These are phyloP conservation scores for Alternaria consortialis DNA, from an alignment of 2,329 filamentous ascomycete genomes.

Conservation along the genomic window DNA sequence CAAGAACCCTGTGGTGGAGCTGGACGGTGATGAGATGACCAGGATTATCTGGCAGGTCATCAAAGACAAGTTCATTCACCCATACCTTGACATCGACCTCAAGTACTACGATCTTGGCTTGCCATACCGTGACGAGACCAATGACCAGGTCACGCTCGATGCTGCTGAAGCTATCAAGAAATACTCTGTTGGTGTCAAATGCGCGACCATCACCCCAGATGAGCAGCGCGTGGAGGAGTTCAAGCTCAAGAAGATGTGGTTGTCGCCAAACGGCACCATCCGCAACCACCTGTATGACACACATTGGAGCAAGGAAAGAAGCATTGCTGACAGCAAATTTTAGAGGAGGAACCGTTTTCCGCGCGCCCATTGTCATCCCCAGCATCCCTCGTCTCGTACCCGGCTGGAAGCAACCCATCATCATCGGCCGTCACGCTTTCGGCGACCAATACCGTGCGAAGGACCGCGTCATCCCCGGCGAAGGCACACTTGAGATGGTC, in stretches of 20 bases:
- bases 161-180: conserved; percentile 98
- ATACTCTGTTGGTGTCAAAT: conserved; percentile 98
- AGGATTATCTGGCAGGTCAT: conserved; percentile 99
- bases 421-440: conserved; percentile 97
- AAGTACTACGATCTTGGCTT: conserved; percentile 98
- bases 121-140: conserved; percentile 93
- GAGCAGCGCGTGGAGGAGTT: conserved; percentile 97
- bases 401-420: conserved; percentile 98
- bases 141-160: conserved; percentile 94
- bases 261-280: conserved; percentile 93
- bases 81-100: conserved; percentile 95
- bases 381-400: conserved; percentile 91
- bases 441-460: conserved; percentile 99
- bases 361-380: conserved; percentile 96
- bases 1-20: conserved; percentile 97
- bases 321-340: conserved; percentile 26
- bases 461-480: conserved; percentile 82
- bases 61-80: conserved; percentile 98
- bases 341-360: conserved; percentile 93
- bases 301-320: not conserved
- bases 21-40: conserved; percentile 96
- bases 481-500: conserved; percentile 92
- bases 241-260: conserved; percentile 99
- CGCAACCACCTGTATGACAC: conserved; percentile 66
- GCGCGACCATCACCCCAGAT: conserved; percentile 98